Base-by-base conservation (phyloP, 208 protist genomes). In the Leptomonas seymouri region DNA sequence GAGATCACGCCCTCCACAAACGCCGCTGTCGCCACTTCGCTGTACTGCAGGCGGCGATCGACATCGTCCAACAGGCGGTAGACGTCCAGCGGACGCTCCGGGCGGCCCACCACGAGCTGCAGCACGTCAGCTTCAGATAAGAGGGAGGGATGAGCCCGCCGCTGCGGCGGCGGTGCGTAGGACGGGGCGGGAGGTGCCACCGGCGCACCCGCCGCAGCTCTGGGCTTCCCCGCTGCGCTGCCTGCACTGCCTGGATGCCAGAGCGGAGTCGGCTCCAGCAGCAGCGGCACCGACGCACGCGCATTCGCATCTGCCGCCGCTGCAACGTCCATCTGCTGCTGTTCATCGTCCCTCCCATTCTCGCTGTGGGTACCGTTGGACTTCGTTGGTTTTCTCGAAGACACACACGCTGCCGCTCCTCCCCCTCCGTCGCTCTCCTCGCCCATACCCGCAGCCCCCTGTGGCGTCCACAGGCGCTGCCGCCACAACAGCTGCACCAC, bases 21-120 rank as follows among this genome's bases (percentile, higher is more conserved):
- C 44, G 67, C 65, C 14, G 44, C 63, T 18, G 84, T 62, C 30
- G 71, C 66, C 67, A 80, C 85, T 45, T 90, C 88, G 55, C 77
- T 67, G 31, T 77, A 60, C 20, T 63, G 74, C 49, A 84, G 61
- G 14, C 78, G 65, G 23, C 71, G 57, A 15, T 85, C 78, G 12
- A 94, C 44, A 34, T 82, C 61, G n/a, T 94, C 86, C 30, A 94
- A 39, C 44, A 92, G 49, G 18, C 82, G 83, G 57, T 89, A 82
- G 55, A 94, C 77, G 21, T 94, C 82, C 25, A 94, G 58, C 41
- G 65, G 55, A 2, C 61, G 59, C 51, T 70, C 71, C 44, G 89
- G 89, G 25, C 78, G 70, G 1, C 71, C 84, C 44, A 85, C 81
- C 14, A 94, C 81, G 20, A 94, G 71, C 25, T 75, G 82, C 25